Evolutionary conservation across 352 stramenopile genomes (phyloP).

Genomic region (Globisporangium paddicum): DNA sequence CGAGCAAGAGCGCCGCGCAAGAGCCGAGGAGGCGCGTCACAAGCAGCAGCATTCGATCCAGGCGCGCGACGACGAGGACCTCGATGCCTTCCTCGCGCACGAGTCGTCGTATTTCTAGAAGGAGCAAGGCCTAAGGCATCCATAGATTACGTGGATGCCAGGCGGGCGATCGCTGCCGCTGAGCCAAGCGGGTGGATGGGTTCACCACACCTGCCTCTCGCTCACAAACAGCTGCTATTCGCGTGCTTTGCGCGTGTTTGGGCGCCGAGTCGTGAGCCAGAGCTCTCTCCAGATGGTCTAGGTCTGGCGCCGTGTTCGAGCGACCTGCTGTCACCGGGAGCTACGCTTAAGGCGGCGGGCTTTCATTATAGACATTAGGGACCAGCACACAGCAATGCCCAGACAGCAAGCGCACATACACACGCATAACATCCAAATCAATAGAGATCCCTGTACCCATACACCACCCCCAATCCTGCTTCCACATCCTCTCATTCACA

Average conservation of each 20-base stretch:
- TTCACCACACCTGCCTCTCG: background rate
- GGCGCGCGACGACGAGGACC: conserved; percentile 33
- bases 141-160: background rate
- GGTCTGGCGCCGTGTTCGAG: background rate
- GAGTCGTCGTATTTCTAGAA: conserved; percentile 48
- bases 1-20: conserved; percentile 22
- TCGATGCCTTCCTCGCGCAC: conserved; percentile 56
- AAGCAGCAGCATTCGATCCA: conserved; percentile 41
- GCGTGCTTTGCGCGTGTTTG: background rate
- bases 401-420: background rate
- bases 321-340: background rate
- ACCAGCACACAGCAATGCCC: background rate
- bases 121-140: background rate
- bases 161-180: background rate
- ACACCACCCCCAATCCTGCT: no score
- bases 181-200: background rate
- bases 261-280: background rate
- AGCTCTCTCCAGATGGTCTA: background rate
- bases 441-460: no score
- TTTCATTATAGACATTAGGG: background rate
- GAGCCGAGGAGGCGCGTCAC: conserved; percentile 24
- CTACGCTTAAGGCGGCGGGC: background rate
- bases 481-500: no score
- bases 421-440: background rate
- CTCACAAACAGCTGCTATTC: background rate